Evolutionary conservation across 495 filamentous ascomycete genomes (phyloP).

Genomic region (Penicillium coffeae): DNA sequence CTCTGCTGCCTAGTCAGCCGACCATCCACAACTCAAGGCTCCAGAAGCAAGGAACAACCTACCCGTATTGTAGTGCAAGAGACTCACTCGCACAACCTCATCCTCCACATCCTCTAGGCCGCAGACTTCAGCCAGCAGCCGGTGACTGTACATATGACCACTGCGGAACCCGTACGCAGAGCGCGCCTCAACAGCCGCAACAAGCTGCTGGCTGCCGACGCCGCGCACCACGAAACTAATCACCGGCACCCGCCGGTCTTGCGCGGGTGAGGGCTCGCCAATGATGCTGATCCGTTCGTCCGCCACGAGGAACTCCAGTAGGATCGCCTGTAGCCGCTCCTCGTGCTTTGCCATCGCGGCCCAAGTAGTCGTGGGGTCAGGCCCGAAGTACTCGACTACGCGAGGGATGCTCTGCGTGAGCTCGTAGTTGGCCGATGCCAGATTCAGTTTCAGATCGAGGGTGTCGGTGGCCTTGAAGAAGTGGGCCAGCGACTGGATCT

Average conservation of each 20-base stretch:
- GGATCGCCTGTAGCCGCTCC: slow-evolving; percentile 49
- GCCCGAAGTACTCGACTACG: slow-evolving; percentile 53
- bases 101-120: slow-evolving; percentile 48
- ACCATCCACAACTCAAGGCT: slow-evolving; percentile 2
- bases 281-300: slow-evolving; percentile 50
- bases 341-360: slow-evolving; percentile 54
- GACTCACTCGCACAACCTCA: slow-evolving; percentile 65
- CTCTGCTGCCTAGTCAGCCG: slow-evolving; percentile 35
- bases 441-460: slow-evolving; percentile 60
- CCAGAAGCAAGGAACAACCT: slow-evolving; percentile 20
- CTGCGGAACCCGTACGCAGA: slow-evolving; percentile 58
- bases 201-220: slow-evolving; percentile 50
- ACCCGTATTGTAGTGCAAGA: slow-evolving; percentile 76
- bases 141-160: slow-evolving; percentile 65
- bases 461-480: slow-evolving; percentile 60
- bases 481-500: slow-evolving; percentile 56
- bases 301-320: slow-evolving; percentile 53
- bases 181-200: slow-evolving; percentile 56
- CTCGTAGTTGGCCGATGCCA: slow-evolving; percentile 65
- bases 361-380: slow-evolving; percentile 41
- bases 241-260: slow-evolving; percentile 53
- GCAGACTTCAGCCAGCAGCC: slow-evolving; percentile 57
- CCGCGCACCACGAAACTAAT: slow-evolving; percentile 63
- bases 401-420: slow-evolving; percentile 54
- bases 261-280: slow-evolving; percentile 47